phyloP scores from a whole-genome alignment of 2,329 filamentous ascomycete genomes.

The Botrytis hyacinthi region DNA sequence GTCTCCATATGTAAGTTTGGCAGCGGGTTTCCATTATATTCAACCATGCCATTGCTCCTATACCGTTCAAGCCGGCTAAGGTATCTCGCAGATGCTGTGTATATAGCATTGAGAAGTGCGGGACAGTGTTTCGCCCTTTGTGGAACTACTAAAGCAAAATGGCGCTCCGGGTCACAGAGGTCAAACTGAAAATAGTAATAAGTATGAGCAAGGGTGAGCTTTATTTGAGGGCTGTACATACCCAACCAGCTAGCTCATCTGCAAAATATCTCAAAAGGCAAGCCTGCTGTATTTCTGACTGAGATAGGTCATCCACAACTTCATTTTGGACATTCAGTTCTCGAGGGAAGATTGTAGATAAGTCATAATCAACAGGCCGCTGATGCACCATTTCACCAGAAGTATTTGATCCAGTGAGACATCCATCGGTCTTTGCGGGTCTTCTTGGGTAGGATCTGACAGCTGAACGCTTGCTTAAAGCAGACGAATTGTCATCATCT shows the following conservation, averaged over 20 bases:
- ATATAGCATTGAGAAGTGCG: slow-evolving; percentile 39
- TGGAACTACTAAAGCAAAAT: slow-evolving; percentile 45
- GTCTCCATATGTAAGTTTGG: slow-evolving; percentile 39
- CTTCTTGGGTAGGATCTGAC: slow-evolving; percentile 17
- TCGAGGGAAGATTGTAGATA: background rate
- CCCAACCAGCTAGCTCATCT: slow-evolving; percentile 33
- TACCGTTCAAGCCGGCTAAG: slow-evolving; percentile 37
- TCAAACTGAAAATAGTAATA: slow-evolving; percentile 39
- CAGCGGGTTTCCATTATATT: slow-evolving; percentile 31
- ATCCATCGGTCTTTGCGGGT: slow-evolving; percentile 1
- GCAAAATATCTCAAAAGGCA: slow-evolving; percentile 33
- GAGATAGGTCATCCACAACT: slow-evolving; percentile 7
- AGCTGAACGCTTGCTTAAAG: slow-evolving; percentile 5
- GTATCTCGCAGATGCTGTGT: slow-evolving; percentile 42
- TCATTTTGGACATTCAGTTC: background rate
- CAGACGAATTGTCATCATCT: slow-evolving; percentile 13
- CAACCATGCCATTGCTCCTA: slow-evolving; percentile 31
- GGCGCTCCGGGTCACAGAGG: slow-evolving; percentile 43
- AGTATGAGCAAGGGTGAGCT: background rate
- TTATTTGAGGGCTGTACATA: slow-evolving; percentile 18
- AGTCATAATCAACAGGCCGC: background rate
- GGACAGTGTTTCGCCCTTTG: slow-evolving; percentile 43
- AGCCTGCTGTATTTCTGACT: slow-evolving; percentile 28
- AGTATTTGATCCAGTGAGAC: background rate
- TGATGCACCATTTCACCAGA: background rate